Conservation (phyloP, 2,329 filamentous ascomycete genomes). For the Dactylellina parvicollis region DNA sequence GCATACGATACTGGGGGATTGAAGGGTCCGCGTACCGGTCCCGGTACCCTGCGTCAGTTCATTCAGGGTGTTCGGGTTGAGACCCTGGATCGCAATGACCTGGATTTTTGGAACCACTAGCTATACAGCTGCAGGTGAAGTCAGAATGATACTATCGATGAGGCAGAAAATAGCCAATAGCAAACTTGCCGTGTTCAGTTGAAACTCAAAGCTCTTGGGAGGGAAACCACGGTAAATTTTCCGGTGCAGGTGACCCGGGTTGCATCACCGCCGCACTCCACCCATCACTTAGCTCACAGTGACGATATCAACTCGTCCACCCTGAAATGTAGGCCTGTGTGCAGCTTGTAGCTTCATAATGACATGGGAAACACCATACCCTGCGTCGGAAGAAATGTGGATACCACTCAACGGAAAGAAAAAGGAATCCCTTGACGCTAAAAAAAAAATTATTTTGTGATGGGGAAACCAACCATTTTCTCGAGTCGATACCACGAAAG, state of each 20-base stretch:
- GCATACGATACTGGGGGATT: neutral
- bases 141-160: constrained; percentile 43
- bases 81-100: constrained; percentile 13
- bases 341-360: constrained; percentile 16
- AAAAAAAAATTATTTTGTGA: neutral
- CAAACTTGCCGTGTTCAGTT: neutral
- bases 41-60: constrained; percentile 22
- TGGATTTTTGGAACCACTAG: neutral
- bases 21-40: neutral
- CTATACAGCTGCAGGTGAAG: constrained; percentile 38
- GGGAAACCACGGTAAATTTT: too few species aligned
- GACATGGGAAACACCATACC: constrained; percentile 45
- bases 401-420: too few species aligned
- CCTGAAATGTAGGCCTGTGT: neutral
- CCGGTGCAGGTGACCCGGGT: neutral
- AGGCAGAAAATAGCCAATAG: neutral
- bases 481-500: neutral
- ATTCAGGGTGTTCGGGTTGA: constrained; percentile 31
- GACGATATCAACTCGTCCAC: constrained; percentile 31
- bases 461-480: constrained; percentile 15
- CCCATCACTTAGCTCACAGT: constrained; percentile 44
- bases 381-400: constrained; percentile 36
- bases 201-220: neutral
- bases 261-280: constrained; percentile 32
- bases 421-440: constrained; percentile 17